phyloP scores from a whole-genome alignment of 345 rosid genomes.

The Crucihimalaya himalaica region DNA sequence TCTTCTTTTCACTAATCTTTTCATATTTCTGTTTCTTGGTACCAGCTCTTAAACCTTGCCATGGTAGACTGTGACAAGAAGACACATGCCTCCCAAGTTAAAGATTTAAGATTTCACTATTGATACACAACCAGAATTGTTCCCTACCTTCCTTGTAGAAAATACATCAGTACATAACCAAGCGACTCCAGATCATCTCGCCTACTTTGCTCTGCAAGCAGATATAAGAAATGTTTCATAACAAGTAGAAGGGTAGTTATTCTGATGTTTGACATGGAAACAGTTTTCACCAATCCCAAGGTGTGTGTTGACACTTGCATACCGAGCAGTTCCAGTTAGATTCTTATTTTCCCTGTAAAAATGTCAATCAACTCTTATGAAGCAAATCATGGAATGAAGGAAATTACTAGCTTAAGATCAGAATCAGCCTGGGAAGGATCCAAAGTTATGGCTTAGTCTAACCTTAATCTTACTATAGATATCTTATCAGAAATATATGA shows the following conservation, averaged over 20 bases:
- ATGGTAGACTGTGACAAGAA: slow-evolving; percentile 70
- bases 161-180: slow-evolving; percentile 93
- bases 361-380: background rate
- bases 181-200: slow-evolving; percentile 95
- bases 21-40: slow-evolving; percentile 97
- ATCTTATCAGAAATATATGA: background rate
- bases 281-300: slow-evolving; percentile 74
- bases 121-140: slow-evolving; percentile 6
- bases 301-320: slow-evolving; percentile 95
- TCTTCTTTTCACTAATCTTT: slow-evolving; percentile 89
- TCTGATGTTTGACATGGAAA: slow-evolving; percentile 16
- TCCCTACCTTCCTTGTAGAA: slow-evolving; percentile 84
- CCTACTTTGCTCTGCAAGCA: slow-evolving; percentile 84
- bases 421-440: background rate
- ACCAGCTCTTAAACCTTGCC: slow-evolving; percentile 96
- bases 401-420: background rate
- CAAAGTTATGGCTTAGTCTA: too few relatives aligned
- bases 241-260: background rate
- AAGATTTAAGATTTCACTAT: background rate
- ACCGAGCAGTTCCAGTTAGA: slow-evolving; percentile 91
- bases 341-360: slow-evolving; percentile 82
- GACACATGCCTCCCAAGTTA: background rate
- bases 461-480: too few relatives aligned
- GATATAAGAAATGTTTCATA: slow-evolving; percentile 18
- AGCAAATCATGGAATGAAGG: slow-evolving; percentile 21